These are phyloP conservation scores for Apocynum venetum DNA, from an alignment of 257 asterid species.

Conservation along the genomic window DNA sequence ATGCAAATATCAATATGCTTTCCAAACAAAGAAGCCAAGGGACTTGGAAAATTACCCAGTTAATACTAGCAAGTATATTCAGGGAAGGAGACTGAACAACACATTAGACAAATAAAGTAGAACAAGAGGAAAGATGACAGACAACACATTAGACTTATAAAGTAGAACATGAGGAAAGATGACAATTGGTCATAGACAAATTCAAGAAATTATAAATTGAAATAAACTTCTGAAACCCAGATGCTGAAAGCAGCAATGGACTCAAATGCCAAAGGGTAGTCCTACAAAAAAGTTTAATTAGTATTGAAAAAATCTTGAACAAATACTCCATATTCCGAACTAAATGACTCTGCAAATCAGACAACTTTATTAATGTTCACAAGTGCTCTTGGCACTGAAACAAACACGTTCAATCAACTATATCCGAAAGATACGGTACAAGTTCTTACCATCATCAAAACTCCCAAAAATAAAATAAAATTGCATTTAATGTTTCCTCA, in stretches of 20 bases:
- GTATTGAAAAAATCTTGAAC: constrained; percentile 32
- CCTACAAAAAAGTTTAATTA: constrained; percentile 48
- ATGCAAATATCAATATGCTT: constrained; percentile 42
- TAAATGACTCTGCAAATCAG: constrained; percentile 68
- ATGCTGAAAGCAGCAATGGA: constrained; percentile 36
- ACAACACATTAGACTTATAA: no score
- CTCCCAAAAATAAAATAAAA: no score
- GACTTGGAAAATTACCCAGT: constrained; percentile 30
- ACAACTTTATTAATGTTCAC: no score
- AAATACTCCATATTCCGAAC: constrained; percentile 34
- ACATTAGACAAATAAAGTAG: constrained; percentile 25
- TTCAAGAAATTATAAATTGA: constrained; percentile 21
- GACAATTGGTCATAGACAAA: constrained; percentile 14
- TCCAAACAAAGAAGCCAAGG: constrained; percentile 18
- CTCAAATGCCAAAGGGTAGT: constrained; percentile 36
- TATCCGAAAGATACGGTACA: no score
- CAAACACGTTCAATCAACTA: no score
- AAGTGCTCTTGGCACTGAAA: no score
- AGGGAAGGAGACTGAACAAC: constrained; percentile 3
- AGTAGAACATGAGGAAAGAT: no score
- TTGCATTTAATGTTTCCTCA: not conserved
- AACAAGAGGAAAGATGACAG: constrained; percentile 40
- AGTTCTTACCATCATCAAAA: no score
- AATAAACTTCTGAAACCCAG: constrained; percentile 24
- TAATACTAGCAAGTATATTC: constrained; percentile 23